Base-by-base conservation (phyloP, 2,329 filamentous ascomycete species). In the Exutisphaerella laricina region DNA sequence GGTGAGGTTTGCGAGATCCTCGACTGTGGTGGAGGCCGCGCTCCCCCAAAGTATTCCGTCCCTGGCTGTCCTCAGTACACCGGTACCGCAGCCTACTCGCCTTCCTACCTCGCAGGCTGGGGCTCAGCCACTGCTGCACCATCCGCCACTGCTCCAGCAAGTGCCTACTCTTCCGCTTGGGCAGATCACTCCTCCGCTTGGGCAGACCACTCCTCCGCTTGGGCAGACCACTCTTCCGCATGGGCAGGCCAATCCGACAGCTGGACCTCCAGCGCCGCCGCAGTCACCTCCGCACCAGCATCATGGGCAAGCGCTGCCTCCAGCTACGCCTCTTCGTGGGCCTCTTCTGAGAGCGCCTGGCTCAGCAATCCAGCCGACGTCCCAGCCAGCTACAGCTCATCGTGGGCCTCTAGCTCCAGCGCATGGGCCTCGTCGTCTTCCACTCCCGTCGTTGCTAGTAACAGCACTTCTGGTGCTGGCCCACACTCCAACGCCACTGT, bases 21-120 rank as follows among this genome's bases (percentile, higher is more conserved):
- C 53, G 80, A 84, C 72, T 84, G 81, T 63, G 80, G 81, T 45
- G 81, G 81, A 51, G 81, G 80, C 42, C 71, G 75, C 33, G 81
- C 79, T 6, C 78, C 80, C 3, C 75, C 78, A 47, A 83, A 58
- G 68, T 78, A 74, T 12, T 74, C 71, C 18, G 74, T 79, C 16
- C 80, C 80, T 1, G 80, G 80, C 2, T 85, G 81, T 57, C 57
- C 63, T 2, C 56, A 43, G 3, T 82, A 82, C 67, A 55, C 58
- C 2, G 79, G 78, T 49, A 78, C 76, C 18, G 73, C 66, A 12
- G 73, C 71, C 9, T 76, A 78, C 61, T 68, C 68, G 43, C 74
- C 76, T 6, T 66, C 59, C 32, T 80, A 67, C 62, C 62, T 79
- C 3, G 41, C 63, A 16, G 62, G 58, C 36, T 66, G 54, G 23